These are phyloP conservation scores for Cucurbita moschata DNA, from an alignment of 306 rosid genomes.

Conservation along the genomic window DNA sequence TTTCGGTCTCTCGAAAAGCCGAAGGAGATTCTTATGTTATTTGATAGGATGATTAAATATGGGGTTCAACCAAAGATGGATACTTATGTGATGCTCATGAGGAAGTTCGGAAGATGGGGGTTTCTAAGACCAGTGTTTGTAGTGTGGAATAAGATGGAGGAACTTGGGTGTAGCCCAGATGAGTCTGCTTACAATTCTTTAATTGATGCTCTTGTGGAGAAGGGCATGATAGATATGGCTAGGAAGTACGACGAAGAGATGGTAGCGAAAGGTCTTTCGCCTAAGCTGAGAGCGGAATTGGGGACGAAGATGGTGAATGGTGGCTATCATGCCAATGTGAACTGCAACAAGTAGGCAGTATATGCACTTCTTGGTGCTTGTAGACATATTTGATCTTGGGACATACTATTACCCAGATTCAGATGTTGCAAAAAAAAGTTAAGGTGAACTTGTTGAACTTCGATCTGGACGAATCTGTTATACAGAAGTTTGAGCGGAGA, in stretches of 20 bases:
- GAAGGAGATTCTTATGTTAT: conserved; percentile 39
- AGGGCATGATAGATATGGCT: conserved; percentile 61
- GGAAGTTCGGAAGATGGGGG: conserved; percentile 88
- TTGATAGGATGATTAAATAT: conserved; percentile 54
- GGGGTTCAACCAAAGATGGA: conserved; percentile 61
- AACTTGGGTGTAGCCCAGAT: conserved; percentile 70
- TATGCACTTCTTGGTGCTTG: background rate
- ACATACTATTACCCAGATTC: background rate
- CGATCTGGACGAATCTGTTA: background rate
- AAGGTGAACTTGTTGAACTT: background rate
- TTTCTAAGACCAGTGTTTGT: conserved; percentile 62
- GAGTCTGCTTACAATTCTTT: conserved; percentile 69
- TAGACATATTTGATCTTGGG: background rate
- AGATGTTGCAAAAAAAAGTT: background rate
- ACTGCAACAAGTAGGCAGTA: background rate
- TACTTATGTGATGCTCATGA: conserved; percentile 74
- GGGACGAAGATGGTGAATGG: conserved; percentile 22
- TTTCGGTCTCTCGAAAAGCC: conserved; percentile 56
- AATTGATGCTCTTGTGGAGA: conserved; percentile 70
- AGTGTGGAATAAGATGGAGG: conserved; percentile 65
- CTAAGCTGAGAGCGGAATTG: conserved; percentile 66
- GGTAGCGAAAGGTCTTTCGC: conserved; percentile 66
- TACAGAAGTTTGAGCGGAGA: background rate
- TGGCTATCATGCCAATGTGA: background rate
- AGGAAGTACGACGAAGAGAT: conserved; percentile 77